Evolutionary conservation across 257 asterid genomes (phyloP).

Genomic region (Petunia secreta): DNA sequence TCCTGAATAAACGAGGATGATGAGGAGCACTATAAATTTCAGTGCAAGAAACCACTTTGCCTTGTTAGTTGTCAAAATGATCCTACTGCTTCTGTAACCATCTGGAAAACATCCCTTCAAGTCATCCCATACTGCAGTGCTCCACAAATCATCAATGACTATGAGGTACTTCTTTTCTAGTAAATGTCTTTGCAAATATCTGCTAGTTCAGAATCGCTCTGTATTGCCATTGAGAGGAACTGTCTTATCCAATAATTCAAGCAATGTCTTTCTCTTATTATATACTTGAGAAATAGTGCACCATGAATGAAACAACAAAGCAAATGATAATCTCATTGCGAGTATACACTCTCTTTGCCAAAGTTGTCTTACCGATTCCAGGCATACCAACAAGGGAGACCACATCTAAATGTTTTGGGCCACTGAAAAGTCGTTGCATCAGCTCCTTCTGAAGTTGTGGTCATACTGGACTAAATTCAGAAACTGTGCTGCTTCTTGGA

Average conservation of each 20-base stretch:
- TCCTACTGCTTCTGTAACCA: background rate
- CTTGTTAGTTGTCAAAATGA: slow-evolving; percentile 25
- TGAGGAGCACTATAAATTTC: slow-evolving; percentile 8
- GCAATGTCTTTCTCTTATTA: slow-evolving; percentile 8
- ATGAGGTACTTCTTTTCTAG: background rate
- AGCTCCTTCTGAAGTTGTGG: background rate
- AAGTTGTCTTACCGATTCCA: slow-evolving; percentile 12
- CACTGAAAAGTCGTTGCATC: background rate
- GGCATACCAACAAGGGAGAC: slow-evolving; percentile 11
- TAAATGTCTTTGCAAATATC: background rate
- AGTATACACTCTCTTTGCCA: slow-evolving; percentile 5
- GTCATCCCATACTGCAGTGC: background rate
- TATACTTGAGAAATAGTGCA: slow-evolving; percentile 17
- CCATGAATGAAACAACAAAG: slow-evolving; percentile 3
- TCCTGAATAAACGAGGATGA: slow-evolving; percentile 17
- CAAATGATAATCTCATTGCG: background rate
- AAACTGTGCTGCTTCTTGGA: background rate
- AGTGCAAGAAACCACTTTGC: background rate
- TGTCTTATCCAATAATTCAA: background rate
- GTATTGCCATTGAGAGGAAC: background rate
- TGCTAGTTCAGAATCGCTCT: background rate
- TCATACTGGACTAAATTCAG: background rate
- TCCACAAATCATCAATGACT: slow-evolving; percentile 24
- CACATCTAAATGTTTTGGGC: background rate
- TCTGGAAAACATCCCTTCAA: slow-evolving; percentile 24